Conservation (phyloP, 164 flowering plant species). For the Vitis rupestris region DNA sequence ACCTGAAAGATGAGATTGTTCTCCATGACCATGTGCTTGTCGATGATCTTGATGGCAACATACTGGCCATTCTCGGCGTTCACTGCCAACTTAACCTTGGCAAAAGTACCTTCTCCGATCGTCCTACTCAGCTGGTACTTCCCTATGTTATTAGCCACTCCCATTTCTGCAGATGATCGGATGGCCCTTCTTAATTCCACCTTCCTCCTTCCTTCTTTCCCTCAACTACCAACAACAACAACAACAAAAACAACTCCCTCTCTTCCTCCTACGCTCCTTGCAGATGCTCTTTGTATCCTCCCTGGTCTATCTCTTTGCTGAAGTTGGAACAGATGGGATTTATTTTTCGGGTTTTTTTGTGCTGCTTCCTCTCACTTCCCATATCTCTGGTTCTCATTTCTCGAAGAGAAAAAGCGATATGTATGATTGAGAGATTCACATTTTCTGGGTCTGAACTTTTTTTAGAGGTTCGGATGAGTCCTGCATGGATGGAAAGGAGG, state of each 20-base stretch:
- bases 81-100: slow-evolving; percentile 70
- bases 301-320: not conserved
- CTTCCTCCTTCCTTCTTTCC: not conserved
- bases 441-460: not conserved
- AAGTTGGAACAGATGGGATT: not conserved
- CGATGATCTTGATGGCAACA: slow-evolving; percentile 74
- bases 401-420: not conserved
- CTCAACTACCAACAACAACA: not conserved
- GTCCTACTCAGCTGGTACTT: slow-evolving; percentile 57
- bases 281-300: slow-evolving; percentile 1
- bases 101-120: slow-evolving; percentile 78
- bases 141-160: slow-evolving; percentile 42
- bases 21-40: slow-evolving; percentile 57
- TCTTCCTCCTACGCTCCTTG: not conserved
- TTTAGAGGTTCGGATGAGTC: not conserved
- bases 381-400: not conserved
- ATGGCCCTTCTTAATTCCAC: not conserved
- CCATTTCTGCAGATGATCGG: slow-evolving; percentile 35
- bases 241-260: not conserved
- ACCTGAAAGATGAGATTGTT: slow-evolving; percentile 64
- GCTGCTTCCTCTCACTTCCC: not conserved
- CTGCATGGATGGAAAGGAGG: not conserved
- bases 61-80: slow-evolving; percentile 38
- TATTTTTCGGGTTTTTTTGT: not conserved
- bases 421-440: slow-evolving; percentile 1